These are phyloP conservation scores for Saccharomycopsis schoenii DNA, from an alignment of 805 yeast genomes.

Conservation along the genomic window DNA sequence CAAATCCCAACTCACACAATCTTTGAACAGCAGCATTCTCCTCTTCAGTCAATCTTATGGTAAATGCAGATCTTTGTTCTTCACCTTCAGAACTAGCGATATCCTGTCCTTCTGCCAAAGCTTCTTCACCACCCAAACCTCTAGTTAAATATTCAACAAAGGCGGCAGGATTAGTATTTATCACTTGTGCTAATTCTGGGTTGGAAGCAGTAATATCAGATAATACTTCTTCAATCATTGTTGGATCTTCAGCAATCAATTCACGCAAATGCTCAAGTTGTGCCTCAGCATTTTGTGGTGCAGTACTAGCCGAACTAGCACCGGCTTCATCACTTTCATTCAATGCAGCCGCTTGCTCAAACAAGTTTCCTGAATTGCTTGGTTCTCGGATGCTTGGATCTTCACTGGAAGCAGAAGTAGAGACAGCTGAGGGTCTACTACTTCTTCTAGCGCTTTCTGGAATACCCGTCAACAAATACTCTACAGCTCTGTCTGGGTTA, in stretches of 20 bases:
- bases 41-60: constrained; percentile 61
- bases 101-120: constrained; percentile 27
- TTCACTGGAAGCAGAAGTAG: constrained; percentile 21
- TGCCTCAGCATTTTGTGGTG: constrained; percentile 28
- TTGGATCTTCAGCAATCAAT: constrained; percentile 78
- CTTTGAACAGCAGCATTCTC: constrained; percentile 87
- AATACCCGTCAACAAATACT: constrained; percentile 81
- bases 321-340: constrained; percentile 20
- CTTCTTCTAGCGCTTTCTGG: constrained; percentile 45
- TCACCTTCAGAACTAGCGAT: constrained; percentile 27
- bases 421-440: constrained; percentile 23
- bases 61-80: constrained; percentile 29
- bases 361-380: constrained; percentile 26
- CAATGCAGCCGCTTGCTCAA: constrained; percentile 36
- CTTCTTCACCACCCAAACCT: constrained; percentile 28
- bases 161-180: constrained; percentile 82
- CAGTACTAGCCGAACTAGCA: constrained; percentile 24
- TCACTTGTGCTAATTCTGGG: constrained; percentile 76
- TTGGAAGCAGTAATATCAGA: constrained; percentile 73
- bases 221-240: constrained; percentile 71
- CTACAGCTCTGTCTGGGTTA: constrained; percentile 97
- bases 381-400: constrained; percentile 19
- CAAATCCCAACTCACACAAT: constrained; percentile 88
- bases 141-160: constrained; percentile 66
- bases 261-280: constrained; percentile 53